These are phyloP conservation scores for Earliella scabrosa DNA, from an alignment of 1,284 basidiomycete species.

Conservation along the genomic window DNA sequence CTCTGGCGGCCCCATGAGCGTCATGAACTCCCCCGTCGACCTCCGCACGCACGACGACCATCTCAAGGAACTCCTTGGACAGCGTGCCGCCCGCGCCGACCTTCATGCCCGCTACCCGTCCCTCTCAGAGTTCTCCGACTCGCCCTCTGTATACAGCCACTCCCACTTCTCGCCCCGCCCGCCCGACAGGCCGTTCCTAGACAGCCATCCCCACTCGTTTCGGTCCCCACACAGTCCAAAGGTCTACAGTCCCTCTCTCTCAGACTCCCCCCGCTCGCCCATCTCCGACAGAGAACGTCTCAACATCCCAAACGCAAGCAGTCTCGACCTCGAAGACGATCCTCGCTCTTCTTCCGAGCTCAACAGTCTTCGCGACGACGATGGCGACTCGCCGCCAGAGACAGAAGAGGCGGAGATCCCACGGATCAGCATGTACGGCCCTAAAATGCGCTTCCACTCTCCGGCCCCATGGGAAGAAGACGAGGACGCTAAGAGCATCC, in stretches of 20 bases:
- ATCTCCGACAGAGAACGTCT: constrained; percentile 45
- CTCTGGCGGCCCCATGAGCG: constrained; percentile 26
- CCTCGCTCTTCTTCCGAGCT: constrained; percentile 45
- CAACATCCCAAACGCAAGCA: constrained; percentile 54
- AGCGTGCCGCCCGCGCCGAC: constrained; percentile 54
- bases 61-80: constrained; percentile 55
- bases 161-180: constrained; percentile 56
- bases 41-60: constrained; percentile 47
- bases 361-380: constrained; percentile 32
- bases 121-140: constrained; percentile 61
- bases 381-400: constrained; percentile 35
- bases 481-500: constrained; percentile 49
- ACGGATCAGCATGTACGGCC: constrained; percentile 73
- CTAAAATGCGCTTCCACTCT: constrained; percentile 80
- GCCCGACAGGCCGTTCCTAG: constrained; percentile 33
- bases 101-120: constrained; percentile 53
- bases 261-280: constrained; percentile 32
- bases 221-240: constrained; percentile 34
- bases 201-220: constrained; percentile 31
- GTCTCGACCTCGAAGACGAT: constrained; percentile 66
- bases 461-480: constrained; percentile 80
- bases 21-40: constrained; percentile 35
- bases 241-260: constrained; percentile 21
- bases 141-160: constrained; percentile 70
- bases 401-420: constrained; percentile 41